Percentiles rank a stretch among this genome's conserved stretches.
Evolutionary conservation across 257 asterid species (phyloP).

Genomic region (Solanum chiquidenum): DNA sequence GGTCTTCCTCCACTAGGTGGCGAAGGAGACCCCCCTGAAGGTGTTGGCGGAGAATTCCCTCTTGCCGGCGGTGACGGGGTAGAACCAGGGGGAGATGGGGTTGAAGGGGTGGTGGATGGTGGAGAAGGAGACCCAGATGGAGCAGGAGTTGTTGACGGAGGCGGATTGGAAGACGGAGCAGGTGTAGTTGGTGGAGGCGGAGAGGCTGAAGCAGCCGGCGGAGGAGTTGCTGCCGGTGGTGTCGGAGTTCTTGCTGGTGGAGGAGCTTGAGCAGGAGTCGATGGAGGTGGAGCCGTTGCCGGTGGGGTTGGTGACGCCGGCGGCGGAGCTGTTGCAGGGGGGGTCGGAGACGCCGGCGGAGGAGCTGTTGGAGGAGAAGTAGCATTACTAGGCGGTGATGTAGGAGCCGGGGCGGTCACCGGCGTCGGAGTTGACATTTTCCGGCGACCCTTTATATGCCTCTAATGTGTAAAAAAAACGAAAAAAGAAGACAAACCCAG

Average conservation of each 20-base stretch:
- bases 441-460: neutral
- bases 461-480: neutral
- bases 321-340: conserved; percentile 9
- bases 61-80: conserved; percentile 9
- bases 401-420: conserved; percentile 39
- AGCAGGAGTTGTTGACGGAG: conserved; percentile 21
- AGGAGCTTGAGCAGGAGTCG: conserved; percentile 9
- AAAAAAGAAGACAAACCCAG: neutral
- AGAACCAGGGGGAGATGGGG: neutral
- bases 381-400: conserved; percentile 13
- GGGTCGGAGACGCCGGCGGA: conserved; percentile 6
- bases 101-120: conserved; percentile 9
- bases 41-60: conserved; percentile 20
- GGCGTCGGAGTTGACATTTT: conserved; percentile 23
- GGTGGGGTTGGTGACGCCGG: conserved; percentile 19
- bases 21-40: neutral
- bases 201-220: conserved; percentile 24
- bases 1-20: conserved; percentile 8
- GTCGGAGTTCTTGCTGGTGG: conserved; percentile 23
- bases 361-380: conserved; percentile 8
- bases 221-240: conserved; percentile 11
- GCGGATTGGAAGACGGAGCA: conserved; percentile 6
- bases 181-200: conserved; percentile 18
- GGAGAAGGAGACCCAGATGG: conserved; percentile 17
- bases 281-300: neutral